Percentiles rank a stretch among this genome's conserved stretches.
Evolutionary conservation across 2,329 filamentous ascomycete species (phyloP).

Genomic region (Parascedosporium putredinis): DNA sequence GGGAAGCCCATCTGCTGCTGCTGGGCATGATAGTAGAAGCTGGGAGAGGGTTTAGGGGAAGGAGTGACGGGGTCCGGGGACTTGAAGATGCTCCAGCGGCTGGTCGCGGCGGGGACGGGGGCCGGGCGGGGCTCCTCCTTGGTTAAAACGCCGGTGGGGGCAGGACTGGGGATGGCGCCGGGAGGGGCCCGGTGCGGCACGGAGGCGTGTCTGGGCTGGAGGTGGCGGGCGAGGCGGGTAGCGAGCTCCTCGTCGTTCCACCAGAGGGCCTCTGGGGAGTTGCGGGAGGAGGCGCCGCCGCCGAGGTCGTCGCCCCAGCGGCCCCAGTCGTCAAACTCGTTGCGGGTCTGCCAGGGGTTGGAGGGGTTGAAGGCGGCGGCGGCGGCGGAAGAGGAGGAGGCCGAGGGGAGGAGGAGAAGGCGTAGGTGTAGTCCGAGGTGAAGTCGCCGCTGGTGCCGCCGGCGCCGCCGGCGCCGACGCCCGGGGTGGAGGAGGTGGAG

Average conservation of each 20-base stretch:
- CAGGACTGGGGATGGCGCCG: constrained; percentile 12
- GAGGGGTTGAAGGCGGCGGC: neutral
- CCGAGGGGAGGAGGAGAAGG: neutral
- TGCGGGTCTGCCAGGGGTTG: constrained; percentile 2
- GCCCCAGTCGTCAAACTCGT: constrained; percentile 36
- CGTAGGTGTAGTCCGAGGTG: no score
- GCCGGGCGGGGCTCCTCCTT: constrained; percentile 24
- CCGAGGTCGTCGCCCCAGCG: constrained; percentile 23
- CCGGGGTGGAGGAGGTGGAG: neutral
- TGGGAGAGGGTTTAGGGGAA: constrained; percentile 2
- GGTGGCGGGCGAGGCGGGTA: constrained; percentile 29
- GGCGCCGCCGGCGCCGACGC: no score
- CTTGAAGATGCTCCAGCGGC: constrained; percentile 24
- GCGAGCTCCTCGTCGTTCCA: constrained; percentile 38
- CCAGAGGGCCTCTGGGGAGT: constrained; percentile 24
- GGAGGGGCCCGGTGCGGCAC: constrained; percentile 10
- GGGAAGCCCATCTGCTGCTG: no score
- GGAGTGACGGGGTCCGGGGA: constrained; percentile 13
- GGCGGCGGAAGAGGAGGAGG: neutral
- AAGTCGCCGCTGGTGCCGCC: no score
- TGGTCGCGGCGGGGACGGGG: constrained; percentile 26
- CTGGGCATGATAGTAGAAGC: no score
- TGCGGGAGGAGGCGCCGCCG: neutral
- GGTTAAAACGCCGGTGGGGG: constrained; percentile 23
- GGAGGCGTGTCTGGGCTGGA: constrained; percentile 26